These are phyloP conservation scores for Quercus rubra DNA, from an alignment of 306 rosid genomes.

Conservation along the genomic window DNA sequence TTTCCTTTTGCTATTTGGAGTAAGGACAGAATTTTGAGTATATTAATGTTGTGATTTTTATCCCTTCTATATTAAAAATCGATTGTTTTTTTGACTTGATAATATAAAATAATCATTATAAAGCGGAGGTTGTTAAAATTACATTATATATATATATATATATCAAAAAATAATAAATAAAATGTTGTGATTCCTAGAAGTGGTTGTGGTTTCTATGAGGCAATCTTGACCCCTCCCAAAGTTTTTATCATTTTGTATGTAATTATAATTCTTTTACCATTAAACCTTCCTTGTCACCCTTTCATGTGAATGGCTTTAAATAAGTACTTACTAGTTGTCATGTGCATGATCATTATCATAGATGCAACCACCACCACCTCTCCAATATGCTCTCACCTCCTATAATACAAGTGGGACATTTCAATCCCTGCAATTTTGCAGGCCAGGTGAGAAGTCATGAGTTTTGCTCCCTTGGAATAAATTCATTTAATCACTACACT, in stretches of 20 bases:
- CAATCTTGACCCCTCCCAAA: constrained; percentile 30
- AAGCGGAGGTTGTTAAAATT: fast-evolving
- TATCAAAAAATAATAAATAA: not conserved
- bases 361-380: constrained; percentile 1
- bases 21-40: too few species aligned
- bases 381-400: constrained; percentile 19
- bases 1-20: too few species aligned
- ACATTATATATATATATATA: too few species aligned
- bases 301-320: constrained; percentile 15
- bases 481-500: constrained; percentile 25
- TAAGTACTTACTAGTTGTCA: constrained; percentile 1
- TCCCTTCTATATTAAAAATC: fast-evolving
- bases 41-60: too few species aligned
- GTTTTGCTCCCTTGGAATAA: constrained; percentile 18
- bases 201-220: constrained; percentile 26
- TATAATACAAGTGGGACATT: not conserved
- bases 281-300: not conserved
- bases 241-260: constrained; percentile 9
- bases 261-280: not conserved
- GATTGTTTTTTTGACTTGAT: fast-evolving
- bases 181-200: constrained; percentile 19
- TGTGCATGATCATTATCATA: constrained; percentile 15
- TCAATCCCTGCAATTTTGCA: not conserved
- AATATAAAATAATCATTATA: too few species aligned
- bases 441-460: constrained; percentile 12